phyloP scores from a whole-genome alignment of 2,329 filamentous ascomycete species.

The Claviceps sp. region DNA sequence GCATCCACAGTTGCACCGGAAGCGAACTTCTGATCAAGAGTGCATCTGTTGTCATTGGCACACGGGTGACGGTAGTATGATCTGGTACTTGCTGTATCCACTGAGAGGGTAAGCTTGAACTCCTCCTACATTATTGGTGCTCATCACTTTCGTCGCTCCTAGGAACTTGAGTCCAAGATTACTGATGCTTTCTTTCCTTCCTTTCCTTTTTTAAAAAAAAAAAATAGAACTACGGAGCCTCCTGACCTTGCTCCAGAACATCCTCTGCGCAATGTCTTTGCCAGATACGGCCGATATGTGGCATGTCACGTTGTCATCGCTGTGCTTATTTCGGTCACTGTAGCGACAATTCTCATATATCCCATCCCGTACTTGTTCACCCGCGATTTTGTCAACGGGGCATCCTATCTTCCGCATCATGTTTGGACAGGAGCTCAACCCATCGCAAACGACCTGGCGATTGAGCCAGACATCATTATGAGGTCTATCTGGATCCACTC shows the following conservation, averaged over 20 bases:
- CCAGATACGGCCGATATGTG: constrained; percentile 56
- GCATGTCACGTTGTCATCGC: constrained; percentile 61
- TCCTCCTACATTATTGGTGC: not conserved
- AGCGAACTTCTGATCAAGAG: not conserved
- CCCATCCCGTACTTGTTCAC: constrained; percentile 64
- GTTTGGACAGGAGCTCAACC: constrained; percentile 67
- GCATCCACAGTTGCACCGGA: not conserved
- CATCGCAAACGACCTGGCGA: constrained; percentile 35
- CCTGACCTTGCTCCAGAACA: constrained; percentile 51
- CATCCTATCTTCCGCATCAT: constrained; percentile 61
- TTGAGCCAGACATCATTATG: constrained; percentile 60
- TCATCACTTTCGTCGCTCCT: not conserved
- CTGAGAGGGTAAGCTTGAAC: constrained; percentile 4
- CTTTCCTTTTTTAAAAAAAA: not conserved
- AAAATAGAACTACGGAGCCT: constrained; percentile 55
- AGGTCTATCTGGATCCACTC: constrained; percentile 73
- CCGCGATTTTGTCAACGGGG: constrained; percentile 56
- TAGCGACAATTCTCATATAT: constrained; percentile 58
- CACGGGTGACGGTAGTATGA: not conserved
- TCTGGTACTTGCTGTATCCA: constrained; percentile 8
- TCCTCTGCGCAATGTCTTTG: constrained; percentile 50
- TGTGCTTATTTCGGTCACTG: constrained; percentile 59
- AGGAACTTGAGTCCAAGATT: too few relatives aligned
- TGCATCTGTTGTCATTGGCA: not conserved
- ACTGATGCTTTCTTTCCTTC: not conserved